Evolutionary conservation across 2,329 filamentous ascomycete genomes (phyloP).

Genomic region (Claviceps spartinae): DNA sequence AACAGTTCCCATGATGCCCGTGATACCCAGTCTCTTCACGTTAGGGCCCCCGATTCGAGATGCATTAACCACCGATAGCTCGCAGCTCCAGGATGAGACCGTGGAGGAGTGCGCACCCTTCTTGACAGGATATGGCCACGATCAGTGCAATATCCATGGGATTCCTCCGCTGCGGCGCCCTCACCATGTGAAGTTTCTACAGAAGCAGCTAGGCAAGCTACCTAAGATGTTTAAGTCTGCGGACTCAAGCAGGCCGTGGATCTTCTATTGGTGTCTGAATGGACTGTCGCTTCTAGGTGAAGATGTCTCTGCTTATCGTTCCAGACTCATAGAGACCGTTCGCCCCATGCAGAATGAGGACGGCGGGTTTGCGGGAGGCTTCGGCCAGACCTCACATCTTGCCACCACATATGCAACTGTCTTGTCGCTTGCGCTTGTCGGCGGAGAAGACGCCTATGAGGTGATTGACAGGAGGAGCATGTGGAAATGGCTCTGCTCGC

Average conservation of each 20-base stretch:
- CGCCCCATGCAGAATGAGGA: constrained; percentile 65
- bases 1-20: constrained; percentile 21
- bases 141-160: constrained; percentile 53
- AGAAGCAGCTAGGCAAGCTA: constrained; percentile 43
- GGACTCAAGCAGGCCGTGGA: constrained; percentile 85
- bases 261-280: constrained; percentile 82
- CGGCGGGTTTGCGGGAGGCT: constrained; percentile 89
- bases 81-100: constrained; percentile 53
- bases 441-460: constrained; percentile 58
- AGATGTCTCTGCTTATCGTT: constrained; percentile 53
- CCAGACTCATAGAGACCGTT: constrained; percentile 61
- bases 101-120: constrained; percentile 56
- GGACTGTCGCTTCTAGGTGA: constrained; percentile 65
- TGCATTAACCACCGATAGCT: constrained; percentile 51
- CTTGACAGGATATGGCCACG: constrained; percentile 41
- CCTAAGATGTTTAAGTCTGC: constrained; percentile 58
- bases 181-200: constrained; percentile 49
- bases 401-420: constrained; percentile 80
- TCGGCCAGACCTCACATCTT: constrained; percentile 77
- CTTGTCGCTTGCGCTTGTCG: constrained; percentile 65
- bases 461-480: constrained; percentile 69
- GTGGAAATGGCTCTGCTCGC: constrained; percentile 78
- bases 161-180: constrained; percentile 59
- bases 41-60: constrained; percentile 51
- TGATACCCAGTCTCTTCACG: constrained; percentile 44